These are phyloP conservation scores for Ensete ventricosum DNA, from an alignment of 176 grass and related monocot genomes.

Conservation along the genomic window DNA sequence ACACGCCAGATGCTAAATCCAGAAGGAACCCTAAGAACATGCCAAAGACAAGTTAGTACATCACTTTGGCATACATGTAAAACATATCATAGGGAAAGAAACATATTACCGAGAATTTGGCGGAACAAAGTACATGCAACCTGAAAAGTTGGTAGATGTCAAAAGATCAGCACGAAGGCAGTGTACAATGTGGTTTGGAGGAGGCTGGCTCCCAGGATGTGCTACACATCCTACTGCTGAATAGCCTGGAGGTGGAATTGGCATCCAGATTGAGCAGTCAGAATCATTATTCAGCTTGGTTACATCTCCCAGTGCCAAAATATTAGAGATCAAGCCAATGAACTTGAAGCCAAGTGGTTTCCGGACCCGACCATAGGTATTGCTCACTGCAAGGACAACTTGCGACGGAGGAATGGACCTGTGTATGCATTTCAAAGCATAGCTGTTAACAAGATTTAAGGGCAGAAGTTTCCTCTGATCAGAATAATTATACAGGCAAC, in stretches of 20 bases:
- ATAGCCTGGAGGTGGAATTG: slow-evolving; percentile 74
- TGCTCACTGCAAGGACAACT: slow-evolving; percentile 88
- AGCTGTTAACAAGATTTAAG: slow-evolving; percentile 21
- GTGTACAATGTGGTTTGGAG: slow-evolving; percentile 73
- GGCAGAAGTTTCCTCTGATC: not conserved
- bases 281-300: slow-evolving; percentile 28
- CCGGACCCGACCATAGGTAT: slow-evolving; percentile 88
- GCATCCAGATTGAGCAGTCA: slow-evolving; percentile 88
- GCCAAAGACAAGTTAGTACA: slow-evolving; percentile 9
- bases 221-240: slow-evolving; percentile 78
- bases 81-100: not conserved
- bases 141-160: slow-evolving; percentile 66
- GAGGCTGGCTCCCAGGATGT: slow-evolving; percentile 60
- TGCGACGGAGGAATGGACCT: slow-evolving; percentile 91
- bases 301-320: slow-evolving; percentile 20
- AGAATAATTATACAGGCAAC: not conserved
- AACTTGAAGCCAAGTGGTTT: slow-evolving; percentile 83
- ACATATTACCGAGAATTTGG: slow-evolving; percentile 48
- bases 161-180: slow-evolving; percentile 90
- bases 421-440: slow-evolving; percentile 19
- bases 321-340: slow-evolving; percentile 47
- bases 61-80: not conserved
- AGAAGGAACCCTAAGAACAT: slow-evolving; percentile 34
- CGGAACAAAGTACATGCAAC: slow-evolving; percentile 43
- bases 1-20: slow-evolving; percentile 86